Base-by-base conservation (phyloP, 1,284 basidiomycete genomes). In the Neotropicomus parvogracilis region DNA sequence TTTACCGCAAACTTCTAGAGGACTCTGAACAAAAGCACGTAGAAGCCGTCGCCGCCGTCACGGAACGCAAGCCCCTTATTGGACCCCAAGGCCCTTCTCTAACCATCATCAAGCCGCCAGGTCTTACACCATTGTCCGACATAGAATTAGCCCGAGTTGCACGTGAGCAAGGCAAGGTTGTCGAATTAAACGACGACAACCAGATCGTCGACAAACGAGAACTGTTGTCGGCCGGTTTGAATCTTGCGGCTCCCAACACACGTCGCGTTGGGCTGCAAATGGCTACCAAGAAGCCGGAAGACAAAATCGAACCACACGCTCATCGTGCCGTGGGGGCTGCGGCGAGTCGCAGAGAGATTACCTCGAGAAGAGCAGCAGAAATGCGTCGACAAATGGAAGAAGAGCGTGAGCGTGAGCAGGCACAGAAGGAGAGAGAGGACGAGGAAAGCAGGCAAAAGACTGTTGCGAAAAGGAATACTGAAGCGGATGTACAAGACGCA, bases 181-280 rank as follows among this genome's bases (percentile, higher is more conserved):
- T 99, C 34, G 95, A 97, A 67, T 73, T 98, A 42, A 99, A 99
- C 68, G 97, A 99, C 66, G 95, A 98, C 59, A 94, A 94, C 60
- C 89, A 97, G 67, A 91, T 99, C 42, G 88, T 99, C 42, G 95
- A 99, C 74, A 94, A 95, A 63, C 87, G 95, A 47, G 89, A 95
- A 37, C 75, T 99, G 9, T 76, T 99, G 34, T 82, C 84, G 28
- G 93, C 92, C 4, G 97, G 97, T 3, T 74, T 99, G 50, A 99
- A 99, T 65, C 78, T 97, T 38, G 79, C 85, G n/a, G 77, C 81
- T 28, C 84, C 85, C 19, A 89, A 91, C 59, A 91, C 88, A 2
- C 77, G 88, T 48, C 75, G 74, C 49, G 66, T 84, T 16, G 76
- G 77, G 31, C 61, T 78, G 54, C 69, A 65, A 44, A 59, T 64